Conservation (phyloP, 2,329 filamentous ascomycete species). For the Pestalotiopsis sp. region DNA sequence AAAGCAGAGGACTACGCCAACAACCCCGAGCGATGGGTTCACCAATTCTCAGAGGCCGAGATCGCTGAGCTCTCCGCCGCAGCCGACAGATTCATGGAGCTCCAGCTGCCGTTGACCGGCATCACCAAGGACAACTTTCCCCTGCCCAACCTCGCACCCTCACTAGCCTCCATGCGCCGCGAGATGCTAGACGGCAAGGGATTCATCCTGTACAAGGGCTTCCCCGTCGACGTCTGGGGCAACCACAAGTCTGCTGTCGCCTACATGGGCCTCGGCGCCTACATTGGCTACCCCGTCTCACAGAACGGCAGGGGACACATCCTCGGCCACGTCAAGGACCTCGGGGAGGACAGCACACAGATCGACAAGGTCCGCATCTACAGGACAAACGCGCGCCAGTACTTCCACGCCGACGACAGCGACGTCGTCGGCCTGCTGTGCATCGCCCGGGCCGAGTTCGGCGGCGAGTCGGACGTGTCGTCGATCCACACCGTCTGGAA, state of each 20-base stretch:
- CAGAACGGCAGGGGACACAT: conserved; percentile 84
- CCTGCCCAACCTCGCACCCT: conserved; percentile 56
- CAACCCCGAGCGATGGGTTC: conserved; percentile 69
- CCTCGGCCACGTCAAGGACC: conserved; percentile 86
- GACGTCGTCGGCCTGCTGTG: conserved; percentile 86
- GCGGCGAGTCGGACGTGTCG: conserved; percentile 82
- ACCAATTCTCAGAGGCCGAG: conserved; percentile 64
- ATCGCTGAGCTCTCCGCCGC: conserved; percentile 62
- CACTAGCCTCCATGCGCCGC: conserved; percentile 58
- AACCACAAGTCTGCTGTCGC: conserved; percentile 79
- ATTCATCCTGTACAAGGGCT: conserved; percentile 86
- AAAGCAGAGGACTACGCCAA: conserved; percentile 61
- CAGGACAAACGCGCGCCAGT: conserved; percentile 82
- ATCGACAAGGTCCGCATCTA: conserved; percentile 91
- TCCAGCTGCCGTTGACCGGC: conserved; percentile 64
- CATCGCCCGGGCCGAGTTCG: conserved; percentile 75
- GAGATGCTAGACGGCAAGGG: conserved; percentile 84
- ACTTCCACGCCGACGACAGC: conserved; percentile 82
- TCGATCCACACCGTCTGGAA: conserved; percentile 84
- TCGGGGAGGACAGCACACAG: conserved; percentile 78
- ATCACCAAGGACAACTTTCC: conserved; percentile 62
- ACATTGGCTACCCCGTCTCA: conserved; percentile 85
- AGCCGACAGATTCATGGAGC: conserved; percentile 64
- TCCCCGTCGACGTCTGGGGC: conserved; percentile 77
- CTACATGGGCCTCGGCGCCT: conserved; percentile 88